These are phyloP conservation scores for Trichomonas gallinae DNA, from an alignment of 208 protist species.

Conservation along the genomic window DNA sequence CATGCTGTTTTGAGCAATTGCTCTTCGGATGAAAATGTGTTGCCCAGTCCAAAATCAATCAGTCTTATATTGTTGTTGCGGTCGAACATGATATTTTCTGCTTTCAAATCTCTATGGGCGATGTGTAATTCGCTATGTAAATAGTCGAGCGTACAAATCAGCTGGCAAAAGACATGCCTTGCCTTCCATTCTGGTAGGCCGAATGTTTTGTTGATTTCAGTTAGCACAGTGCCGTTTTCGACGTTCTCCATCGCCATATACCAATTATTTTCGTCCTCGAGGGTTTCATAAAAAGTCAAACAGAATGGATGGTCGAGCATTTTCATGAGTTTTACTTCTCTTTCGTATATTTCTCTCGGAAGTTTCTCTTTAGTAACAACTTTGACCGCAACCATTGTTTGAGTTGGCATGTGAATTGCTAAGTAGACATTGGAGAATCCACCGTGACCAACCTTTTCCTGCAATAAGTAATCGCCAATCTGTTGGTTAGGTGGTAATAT, in stretches of 20 bases:
- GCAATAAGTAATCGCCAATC: not conserved
- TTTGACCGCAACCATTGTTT: not conserved
- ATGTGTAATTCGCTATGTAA: not conserved
- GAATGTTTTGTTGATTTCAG: not conserved
- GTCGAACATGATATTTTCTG: not conserved
- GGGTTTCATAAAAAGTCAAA: not conserved
- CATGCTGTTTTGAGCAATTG: not conserved
- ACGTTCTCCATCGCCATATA: not conserved
- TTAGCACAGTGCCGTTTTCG: not conserved
- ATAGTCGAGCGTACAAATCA: not conserved
- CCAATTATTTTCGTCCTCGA: not conserved
- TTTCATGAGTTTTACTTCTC: not conserved
- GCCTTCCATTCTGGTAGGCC: not conserved
- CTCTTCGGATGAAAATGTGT: not conserved
- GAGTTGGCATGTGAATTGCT: not conserved
- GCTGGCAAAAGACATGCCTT: not conserved
- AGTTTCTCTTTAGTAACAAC: not conserved
- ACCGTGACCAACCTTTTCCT: not conserved
- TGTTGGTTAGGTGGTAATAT: not conserved
- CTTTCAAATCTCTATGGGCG: not conserved
- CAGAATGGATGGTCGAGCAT: not conserved
- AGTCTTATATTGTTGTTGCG: not conserved
- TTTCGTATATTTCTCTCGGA: not conserved
- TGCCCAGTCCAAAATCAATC: not conserved
- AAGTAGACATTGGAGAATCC: not conserved